Evolutionary conservation across 2,329 filamentous ascomycete species (phyloP), one percentile per base, ranked within the genome.

Genomic region (Ceratocystis albifundus): DNA sequence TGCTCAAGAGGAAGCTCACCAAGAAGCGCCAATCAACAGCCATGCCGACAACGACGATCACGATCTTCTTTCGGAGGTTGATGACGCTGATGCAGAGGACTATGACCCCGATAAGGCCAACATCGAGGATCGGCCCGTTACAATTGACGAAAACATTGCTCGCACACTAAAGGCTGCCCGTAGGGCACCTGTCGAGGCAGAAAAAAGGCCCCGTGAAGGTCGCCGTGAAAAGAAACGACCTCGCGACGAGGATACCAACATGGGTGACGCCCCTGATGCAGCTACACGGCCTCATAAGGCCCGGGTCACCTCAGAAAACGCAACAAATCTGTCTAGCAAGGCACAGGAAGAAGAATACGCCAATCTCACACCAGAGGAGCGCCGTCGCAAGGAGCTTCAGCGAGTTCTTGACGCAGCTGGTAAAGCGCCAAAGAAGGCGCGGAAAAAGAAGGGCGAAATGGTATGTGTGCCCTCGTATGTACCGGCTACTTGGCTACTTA

Each of bases 401-500:
- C 84, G 87, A 70, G 88, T 89, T 66, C 90, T 97, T 78, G 90
- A 96, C 74, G 89, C 89, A 66, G 91, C 92, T 0, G 80, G 96
- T 71, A 95, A 95, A 78, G 70, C 71, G 10, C 82, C 80, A 66
- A 90, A 89, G 71, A 82, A 86, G 69, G 82, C 88, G 71, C 93
- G 90, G 80, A 90, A 90, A 80, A 92, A 73, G 92, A 94, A 67
- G 63, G 69, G 64, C 48, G 69, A 70, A 22, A 53, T 61, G 57
- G 69, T 70, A 61, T n/a, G 62, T 61, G 15, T 22, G 8, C 15
- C 53, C 53, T n/a, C 3, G 3, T 20, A 15, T 6, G n/a, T n/a
- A n/a, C n/a, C n/a, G n/a, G n/a, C n/a, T n/a, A n/a, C n/a, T n/a
- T 17, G 17, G n/a, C 15, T 59, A 59, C 12, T 44, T 8, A 22